phyloP scores from a whole-genome alignment of 768 basidiomycete genomes.

The Leccinellum albellum region DNA sequence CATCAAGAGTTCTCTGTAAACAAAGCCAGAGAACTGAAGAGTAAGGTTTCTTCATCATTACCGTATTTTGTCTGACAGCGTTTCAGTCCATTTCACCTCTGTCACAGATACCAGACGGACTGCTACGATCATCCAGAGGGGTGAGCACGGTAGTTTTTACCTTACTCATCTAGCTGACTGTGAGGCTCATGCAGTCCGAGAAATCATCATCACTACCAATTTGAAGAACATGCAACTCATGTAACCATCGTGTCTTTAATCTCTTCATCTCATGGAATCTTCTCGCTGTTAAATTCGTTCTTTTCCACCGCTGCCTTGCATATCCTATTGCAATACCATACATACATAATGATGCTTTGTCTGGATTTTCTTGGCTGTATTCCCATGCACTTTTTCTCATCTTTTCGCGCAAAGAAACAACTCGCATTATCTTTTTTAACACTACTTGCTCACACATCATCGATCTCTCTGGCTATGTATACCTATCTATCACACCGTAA shows the following conservation, averaged over 20 bases:
- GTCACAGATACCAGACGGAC: slow-evolving; percentile 80
- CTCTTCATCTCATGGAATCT: slow-evolving; percentile 3
- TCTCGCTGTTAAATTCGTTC: slow-evolving; percentile 7
- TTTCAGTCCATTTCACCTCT: slow-evolving; percentile 69
- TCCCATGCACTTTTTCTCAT: not conserved
- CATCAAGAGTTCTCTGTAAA: slow-evolving; percentile 68
- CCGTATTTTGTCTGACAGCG: slow-evolving; percentile 6
- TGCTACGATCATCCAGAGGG: slow-evolving; percentile 66
- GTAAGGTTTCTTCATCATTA: slow-evolving; percentile 38
- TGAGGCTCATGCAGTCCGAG: slow-evolving; percentile 46
- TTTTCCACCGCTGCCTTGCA: not conserved
- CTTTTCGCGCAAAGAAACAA: slow-evolving; percentile 7
- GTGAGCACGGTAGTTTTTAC: slow-evolving; percentile 37
- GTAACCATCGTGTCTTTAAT: slow-evolving; percentile 14
- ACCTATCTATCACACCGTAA: slow-evolving; percentile 22
- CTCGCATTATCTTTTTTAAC: slow-evolving; percentile 14
- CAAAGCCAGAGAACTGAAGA: slow-evolving; percentile 67
- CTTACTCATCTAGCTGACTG: slow-evolving; percentile 1
- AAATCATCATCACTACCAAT: slow-evolving; percentile 66
- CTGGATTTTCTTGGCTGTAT: slow-evolving; percentile 15
- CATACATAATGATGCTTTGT: slow-evolving; percentile 3
- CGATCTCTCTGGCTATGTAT: slow-evolving; percentile 17
- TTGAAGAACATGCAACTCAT: slow-evolving; percentile 49
- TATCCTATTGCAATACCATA: slow-evolving; percentile 13
- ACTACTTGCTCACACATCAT: not conserved